Base-by-base conservation (phyloP, 2,329 filamentous ascomycete genomes). In the Diaporthe citrichinensis region DNA sequence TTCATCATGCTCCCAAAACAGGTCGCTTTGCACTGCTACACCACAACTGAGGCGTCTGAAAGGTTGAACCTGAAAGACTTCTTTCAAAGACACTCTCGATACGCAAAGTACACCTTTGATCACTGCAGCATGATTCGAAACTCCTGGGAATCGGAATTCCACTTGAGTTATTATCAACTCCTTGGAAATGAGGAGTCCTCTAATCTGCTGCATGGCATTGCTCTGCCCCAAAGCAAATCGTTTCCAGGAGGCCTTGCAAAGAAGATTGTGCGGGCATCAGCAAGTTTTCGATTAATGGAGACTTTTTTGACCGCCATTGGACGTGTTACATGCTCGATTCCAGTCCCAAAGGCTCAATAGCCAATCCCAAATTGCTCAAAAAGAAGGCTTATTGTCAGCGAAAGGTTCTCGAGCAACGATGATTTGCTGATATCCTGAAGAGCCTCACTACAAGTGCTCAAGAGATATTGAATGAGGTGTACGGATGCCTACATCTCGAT, bases 71-170 rank as follows among this genome's bases (percentile, higher is more conserved):
- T 81, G 6, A 65, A 55, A 1, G 57, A 65, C 0, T 82, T 81
- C 65, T 78, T 78, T 12, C 72, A 80, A 23, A 74, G 79, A 0
- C 80, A 83, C 68, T 65, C 59, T 1, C 73, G 62, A 4, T 69
- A 76, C 3, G 68, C 77, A 23, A 76, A 77, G 5, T 76, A 77
- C 44, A 77, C 81, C 41, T 77, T 79, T 31, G 82, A 83, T 34
- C 76, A 80, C 8, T 79, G 78, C 2, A 77, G 72, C 1, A 76
- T 76, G 23, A 25, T 76, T 0, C 14, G 74, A 15, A 83, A 83
- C 57, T 72, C 28, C 0, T 83, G 82, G 81, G 77, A 78, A 23
- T 82, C 81, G 0, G 81, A 83, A 62, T 65, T 83, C 2, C 81
- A 82, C 65, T 75, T 82, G 20, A 80, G 79, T 12, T 82, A 79